Conservation (phyloP, 75 land plant genomes). For the Isoetes taiwanensis region DNA sequence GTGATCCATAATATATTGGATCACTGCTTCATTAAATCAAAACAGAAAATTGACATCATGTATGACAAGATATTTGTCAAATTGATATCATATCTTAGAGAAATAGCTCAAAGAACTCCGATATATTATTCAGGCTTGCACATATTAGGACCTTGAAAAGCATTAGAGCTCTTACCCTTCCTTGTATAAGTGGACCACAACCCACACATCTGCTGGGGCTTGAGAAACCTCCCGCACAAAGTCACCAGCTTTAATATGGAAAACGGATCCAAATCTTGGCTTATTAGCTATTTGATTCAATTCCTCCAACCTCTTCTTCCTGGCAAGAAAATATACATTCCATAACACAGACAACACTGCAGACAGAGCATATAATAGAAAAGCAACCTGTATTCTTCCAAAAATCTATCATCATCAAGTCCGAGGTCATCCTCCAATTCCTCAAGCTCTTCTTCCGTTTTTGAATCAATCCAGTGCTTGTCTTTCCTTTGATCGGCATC, state of each 20-base stretch:
- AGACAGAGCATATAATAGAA: neutral
- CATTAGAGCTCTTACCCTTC: constrained; percentile 60
- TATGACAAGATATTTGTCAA: too few species aligned
- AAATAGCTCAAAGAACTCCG: neutral
- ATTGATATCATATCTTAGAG: neutral
- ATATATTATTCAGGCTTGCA: too few species aligned
- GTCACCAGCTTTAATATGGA: constrained; percentile 66
- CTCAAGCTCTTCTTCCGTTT: constrained; percentile 67
- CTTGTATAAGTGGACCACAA: constrained; percentile 77
- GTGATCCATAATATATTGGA: too few species aligned
- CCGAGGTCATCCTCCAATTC: constrained; percentile 69
- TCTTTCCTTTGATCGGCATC: constrained; percentile 35
- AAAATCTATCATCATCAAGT: constrained; percentile 80
- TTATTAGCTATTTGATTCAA: constrained; percentile 49
- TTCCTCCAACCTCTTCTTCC: constrained; percentile 83
- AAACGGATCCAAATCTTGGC: constrained; percentile 61
- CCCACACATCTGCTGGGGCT: constrained; percentile 90
- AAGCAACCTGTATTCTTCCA: constrained; percentile 74
- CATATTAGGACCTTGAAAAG: too few species aligned
- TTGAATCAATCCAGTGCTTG: constrained; percentile 57
- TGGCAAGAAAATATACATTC: constrained; percentile 7
- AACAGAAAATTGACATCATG: too few species aligned
- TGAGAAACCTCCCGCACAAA: constrained; percentile 88
- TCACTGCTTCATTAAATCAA: too few species aligned
- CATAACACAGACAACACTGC: neutral